Evolutionary conservation across 108 stramenopile species (phyloP).

Genomic region (Nitzschia palea): DNA sequence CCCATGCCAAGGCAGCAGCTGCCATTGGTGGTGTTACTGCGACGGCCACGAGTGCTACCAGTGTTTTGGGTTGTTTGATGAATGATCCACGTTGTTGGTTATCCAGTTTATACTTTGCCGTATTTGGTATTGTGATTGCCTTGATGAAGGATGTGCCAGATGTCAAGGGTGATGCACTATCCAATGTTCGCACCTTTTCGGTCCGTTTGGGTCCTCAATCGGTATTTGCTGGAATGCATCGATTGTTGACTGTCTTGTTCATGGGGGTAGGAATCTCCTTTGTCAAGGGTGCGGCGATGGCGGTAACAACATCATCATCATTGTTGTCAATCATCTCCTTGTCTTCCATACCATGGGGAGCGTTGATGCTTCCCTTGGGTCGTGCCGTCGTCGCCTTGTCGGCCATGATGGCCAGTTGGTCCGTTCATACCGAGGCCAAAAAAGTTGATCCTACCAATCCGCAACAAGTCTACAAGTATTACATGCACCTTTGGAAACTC

Average conservation of each 20-base stretch:
- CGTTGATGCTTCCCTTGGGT: constrained; percentile 38
- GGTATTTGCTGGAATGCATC: constrained; percentile 25
- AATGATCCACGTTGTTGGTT: constrained; percentile 55
- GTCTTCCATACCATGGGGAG: constrained; percentile 37
- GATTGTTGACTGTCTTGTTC: constrained; percentile 33
- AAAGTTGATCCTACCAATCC: constrained; percentile 71
- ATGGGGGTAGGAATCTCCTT: constrained; percentile 49
- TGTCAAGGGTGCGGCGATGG: constrained; percentile 38
- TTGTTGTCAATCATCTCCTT: too few species aligned
- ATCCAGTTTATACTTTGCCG: constrained; percentile 79
- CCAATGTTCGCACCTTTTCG: constrained; percentile 78
- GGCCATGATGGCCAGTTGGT: constrained; percentile 56
- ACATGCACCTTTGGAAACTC: constrained; percentile 91
- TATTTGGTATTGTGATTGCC: constrained; percentile 88
- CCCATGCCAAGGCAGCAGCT: constrained; percentile 65
- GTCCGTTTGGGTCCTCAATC: constrained; percentile 72
- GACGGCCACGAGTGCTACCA: not conserved
- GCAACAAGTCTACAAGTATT: constrained; percentile 73
- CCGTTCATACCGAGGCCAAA: constrained; percentile 59
- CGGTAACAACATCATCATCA: constrained; percentile 36
- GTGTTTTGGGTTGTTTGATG: constrained; percentile 55
- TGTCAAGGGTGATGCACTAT: constrained; percentile 67
- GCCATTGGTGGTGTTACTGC: too few species aligned
- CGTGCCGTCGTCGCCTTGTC: constrained; percentile 62
- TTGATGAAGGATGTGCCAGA: constrained; percentile 93